Evolutionary conservation across 345 rosid genomes (phyloP).

Genomic region (Acer negundo): DNA sequence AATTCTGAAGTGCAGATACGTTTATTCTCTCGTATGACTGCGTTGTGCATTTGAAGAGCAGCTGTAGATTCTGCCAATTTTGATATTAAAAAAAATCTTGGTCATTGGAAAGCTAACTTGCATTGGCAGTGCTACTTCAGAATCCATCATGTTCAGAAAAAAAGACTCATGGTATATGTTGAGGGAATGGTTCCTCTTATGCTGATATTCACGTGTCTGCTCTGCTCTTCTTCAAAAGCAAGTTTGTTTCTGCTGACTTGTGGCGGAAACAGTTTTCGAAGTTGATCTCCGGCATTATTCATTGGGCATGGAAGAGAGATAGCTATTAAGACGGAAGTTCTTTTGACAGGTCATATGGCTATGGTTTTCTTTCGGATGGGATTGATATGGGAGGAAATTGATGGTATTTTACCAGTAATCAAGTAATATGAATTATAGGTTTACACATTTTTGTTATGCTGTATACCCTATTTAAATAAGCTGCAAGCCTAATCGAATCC

Average conservation of each 20-base stretch:
- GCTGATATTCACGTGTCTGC: constrained; percentile 1
- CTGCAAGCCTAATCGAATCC: neutral
- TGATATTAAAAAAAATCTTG: neutral
- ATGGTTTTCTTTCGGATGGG: neutral
- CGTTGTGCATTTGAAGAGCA: constrained; percentile 12
- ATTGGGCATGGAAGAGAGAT: neutral
- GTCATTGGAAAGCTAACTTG: constrained; percentile 2
- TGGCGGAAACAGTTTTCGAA: constrained; percentile 1
- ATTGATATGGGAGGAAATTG: neutral
- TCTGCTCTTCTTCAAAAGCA: neutral
- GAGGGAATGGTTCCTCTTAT: neutral
- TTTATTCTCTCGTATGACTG: neutral
- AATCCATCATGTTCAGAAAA: neutral
- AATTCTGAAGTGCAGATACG: neutral
- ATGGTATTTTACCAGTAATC: constrained; percentile 1
- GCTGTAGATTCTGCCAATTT: constrained; percentile 3
- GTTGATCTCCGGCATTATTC: neutral
- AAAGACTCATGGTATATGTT: neutral
- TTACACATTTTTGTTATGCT: neutral
- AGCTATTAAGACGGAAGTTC: neutral
- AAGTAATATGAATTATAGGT: neutral
- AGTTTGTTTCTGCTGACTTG: neutral
- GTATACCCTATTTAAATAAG: neutral
- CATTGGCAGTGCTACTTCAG: neutral
- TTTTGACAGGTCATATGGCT: neutral